Conservation (phyloP, 305 asterid genomes). For the Fraxinus sp. region DNA sequence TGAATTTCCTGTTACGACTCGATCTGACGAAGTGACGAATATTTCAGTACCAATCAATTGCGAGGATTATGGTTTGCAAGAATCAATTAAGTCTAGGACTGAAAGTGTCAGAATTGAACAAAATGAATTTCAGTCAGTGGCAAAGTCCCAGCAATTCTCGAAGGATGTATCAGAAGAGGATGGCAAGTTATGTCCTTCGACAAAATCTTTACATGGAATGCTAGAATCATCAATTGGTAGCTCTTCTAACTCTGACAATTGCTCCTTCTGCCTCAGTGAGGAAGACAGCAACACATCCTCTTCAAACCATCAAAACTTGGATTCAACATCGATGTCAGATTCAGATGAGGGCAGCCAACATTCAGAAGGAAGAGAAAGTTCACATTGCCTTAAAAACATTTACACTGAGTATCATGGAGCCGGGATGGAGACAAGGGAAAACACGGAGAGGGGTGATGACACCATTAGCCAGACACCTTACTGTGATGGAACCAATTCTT, state of each 20-base stretch:
- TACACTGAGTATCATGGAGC: conserved; percentile 32
- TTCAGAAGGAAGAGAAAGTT: conserved; percentile 62
- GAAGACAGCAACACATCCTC: conserved; percentile 70
- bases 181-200: conserved; percentile 32
- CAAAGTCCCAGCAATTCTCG: conserved; percentile 35
- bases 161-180: conserved; percentile 47
- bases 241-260: conserved; percentile 71
- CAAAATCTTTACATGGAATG: conserved; percentile 33
- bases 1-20: conserved; percentile 44
- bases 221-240: conserved; percentile 45
- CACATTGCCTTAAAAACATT: conserved; percentile 40
- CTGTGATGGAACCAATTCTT: conserved; percentile 31
- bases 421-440: conserved; percentile 26
- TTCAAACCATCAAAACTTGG: conserved; percentile 56
- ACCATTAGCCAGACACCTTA: conserved; percentile 28
- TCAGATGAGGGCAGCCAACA: conserved; percentile 71
- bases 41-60: conserved; percentile 36
- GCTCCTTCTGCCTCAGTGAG: conserved; percentile 85
- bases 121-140: conserved; percentile 28
- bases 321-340: conserved; percentile 72
- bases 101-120: conserved; percentile 28
- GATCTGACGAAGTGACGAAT: conserved; percentile 44
- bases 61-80: conserved; percentile 34
- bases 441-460: conserved; percentile 29
- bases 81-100: conserved; percentile 28